Percentiles rank a stretch among this genome's conserved stretches.
These are phyloP conservation scores for Helichrysum umbraculigerum DNA, from an alignment of 129 eudicot genomes.

Conservation along the genomic window DNA sequence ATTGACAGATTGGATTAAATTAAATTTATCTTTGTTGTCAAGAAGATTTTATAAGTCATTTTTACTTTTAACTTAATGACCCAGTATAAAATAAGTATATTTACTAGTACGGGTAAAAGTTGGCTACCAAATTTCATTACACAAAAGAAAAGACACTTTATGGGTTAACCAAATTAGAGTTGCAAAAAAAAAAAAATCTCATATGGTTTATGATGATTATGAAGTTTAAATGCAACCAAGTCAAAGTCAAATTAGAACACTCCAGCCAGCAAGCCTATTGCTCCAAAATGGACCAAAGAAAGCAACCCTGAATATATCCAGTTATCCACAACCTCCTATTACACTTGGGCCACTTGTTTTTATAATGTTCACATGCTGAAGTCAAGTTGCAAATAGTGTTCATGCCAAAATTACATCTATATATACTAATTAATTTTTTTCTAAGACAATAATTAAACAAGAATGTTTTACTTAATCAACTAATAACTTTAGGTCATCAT, in stretches of 20 bases:
- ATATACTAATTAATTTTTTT: background rate
- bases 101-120: background rate
- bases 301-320: background rate
- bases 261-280: constrained; percentile 4
- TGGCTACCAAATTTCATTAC: background rate
- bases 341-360: constrained; percentile 6
- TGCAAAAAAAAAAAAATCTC: constrained; percentile 6
- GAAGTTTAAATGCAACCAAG: constrained; percentile 3
- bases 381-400: constrained; percentile 24
- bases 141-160: background rate
- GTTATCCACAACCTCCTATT: background rate
- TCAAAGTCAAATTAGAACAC: constrained; percentile 26
- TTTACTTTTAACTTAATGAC: too few relatives aligned
- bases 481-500: background rate
- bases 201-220: background rate
- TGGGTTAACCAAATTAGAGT: background rate
- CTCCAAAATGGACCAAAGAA: constrained; percentile 36
- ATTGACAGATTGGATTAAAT: too few relatives aligned
- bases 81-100: too few relatives aligned
- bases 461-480: background rate
- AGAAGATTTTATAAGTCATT: too few relatives aligned
- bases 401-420: background rate
- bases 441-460: background rate
- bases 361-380: constrained; percentile 21
- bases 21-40: too few relatives aligned